A percentile compares a stretch with the other conserved stretches of the same genome.
Conservation (phyloP, 371 early-diverging fungal genomes). For the Rozella allomycis region DNA sequence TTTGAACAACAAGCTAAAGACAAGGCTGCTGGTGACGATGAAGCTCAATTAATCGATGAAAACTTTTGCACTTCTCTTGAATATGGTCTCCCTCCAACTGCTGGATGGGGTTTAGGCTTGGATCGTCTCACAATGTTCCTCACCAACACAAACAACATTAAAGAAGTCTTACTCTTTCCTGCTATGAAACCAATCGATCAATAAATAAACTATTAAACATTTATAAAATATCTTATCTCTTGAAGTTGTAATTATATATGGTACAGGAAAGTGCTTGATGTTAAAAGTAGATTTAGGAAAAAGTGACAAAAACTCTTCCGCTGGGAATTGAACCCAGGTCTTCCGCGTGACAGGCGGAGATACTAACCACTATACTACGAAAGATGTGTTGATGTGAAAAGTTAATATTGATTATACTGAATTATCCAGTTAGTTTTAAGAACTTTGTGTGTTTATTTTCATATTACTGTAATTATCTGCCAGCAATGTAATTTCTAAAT, state of each 20-base stretch:
- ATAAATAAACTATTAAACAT: too few relatives aligned
- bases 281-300: too few relatives aligned
- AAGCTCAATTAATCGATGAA: conserved; percentile 97
- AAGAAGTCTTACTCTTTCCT: conserved; percentile 94
- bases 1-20: conserved; percentile 93
- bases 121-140: conserved; percentile 98
- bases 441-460: too few relatives aligned
- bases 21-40: conserved; percentile 96
- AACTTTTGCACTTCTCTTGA: conserved; percentile 92
- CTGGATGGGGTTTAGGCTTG: conserved; percentile 95
- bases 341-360: not conserved
- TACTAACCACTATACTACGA: too few relatives aligned
- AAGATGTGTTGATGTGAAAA: too few relatives aligned
- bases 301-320: too few relatives aligned
- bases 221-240: not conserved
- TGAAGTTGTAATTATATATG: not conserved
- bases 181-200: conserved; percentile 13
- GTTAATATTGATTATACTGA: too few relatives aligned
- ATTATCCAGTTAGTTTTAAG: too few relatives aligned
- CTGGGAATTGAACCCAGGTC: not conserved
- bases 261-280: too few relatives aligned
- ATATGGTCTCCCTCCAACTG: conserved; percentile 97
- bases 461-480: too few relatives aligned
- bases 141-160: conserved; percentile 94
- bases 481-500: too few relatives aligned